Evolutionary conservation across 495 filamentous ascomycete species (phyloP), one percentile per base, ranked within the genome.

Genomic region (Cenococcum geophilum): DNA sequence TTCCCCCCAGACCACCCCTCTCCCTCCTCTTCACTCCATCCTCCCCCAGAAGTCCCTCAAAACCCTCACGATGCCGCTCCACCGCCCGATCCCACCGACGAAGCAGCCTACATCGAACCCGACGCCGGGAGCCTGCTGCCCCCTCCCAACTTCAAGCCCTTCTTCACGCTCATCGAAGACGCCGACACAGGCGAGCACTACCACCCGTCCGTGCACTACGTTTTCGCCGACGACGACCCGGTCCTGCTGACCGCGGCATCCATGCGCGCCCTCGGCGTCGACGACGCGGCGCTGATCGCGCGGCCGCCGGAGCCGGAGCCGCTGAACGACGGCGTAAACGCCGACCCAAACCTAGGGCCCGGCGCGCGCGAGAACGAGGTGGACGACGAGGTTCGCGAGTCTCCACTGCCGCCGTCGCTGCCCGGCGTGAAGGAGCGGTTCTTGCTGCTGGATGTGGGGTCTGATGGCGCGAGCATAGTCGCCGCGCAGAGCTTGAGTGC

Each of bases 141-240:
- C 18, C 74, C 73, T 14, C 76, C 76, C 1, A 71, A 75, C 55
- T 88, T 89, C 76, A 71, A 76, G 43, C 84, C 86, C 23, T 78
- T 87, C 75, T 89, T 88, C 73, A 79, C 84, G 9, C 76, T 89
- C 42, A 74, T 89, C 62, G 75, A 81, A 60, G 83, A 85, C 69
- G 65, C 76, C 16, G 76, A 73, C 14, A 76, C 76, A 27, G 80
- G 80, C 51, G 79, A 78, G 9, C 76, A 89, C 74, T 80, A 92
- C 73, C 92, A 95, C 62, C 83, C 85, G 21, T 83, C 80, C 43
- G 84, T 96, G 1, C 90, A 92, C 78, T 97, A 97, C 76, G 82
- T 96, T 61, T 97, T 79, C 35, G 58, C 67, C 20, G 76, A 78
- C 42, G 73, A 75, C 55, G 68, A 74, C 56, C 70, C 68, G 1